Base-by-base conservation (phyloP, 1,139 yeast species). In the Taphrina flavorubra region DNA sequence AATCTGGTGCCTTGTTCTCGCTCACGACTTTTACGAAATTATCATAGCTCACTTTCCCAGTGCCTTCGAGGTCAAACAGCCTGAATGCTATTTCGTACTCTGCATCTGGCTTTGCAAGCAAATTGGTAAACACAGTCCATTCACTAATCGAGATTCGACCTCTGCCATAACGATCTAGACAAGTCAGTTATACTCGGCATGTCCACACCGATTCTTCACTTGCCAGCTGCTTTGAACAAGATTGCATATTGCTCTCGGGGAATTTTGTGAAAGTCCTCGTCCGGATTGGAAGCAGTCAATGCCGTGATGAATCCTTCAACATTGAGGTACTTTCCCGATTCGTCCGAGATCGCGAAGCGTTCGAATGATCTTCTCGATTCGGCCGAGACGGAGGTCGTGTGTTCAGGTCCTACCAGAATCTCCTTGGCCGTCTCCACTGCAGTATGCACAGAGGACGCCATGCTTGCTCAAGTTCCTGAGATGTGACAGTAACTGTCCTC, bases 1-100 rank as follows among this genome's bases (percentile, higher is more conserved):
- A 76, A 69, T 76, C 76, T 11, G 74, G 70, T 20, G 80, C 75
- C 69, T 76, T 76, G 75, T 80, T 74, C 62, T 74, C 74, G 73
- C 77, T 76, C 76, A 79, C 79, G 44, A 74, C 74, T 61, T 77
- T 75, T 46, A 79, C 81, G 71, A 81, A 81, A 72, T 79, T 77
- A 61, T 74, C 74, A 71, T 78, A 81, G 72, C 79, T 77, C 64
- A 81, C 81, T 65, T 74, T 74, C 60, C 83, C 83, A 44, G 75
- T 72, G 34, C 81, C 80, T 51, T 76, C 76, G 57, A 74, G 74
- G 73, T 81, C 82, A 69, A 81, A 81, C 60, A 81, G 77, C 18
- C 82, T 77, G 72, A 77, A 82, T 6, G 81, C 82, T 60, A 80
- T 83, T 69, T 81, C 83, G 72, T 77, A 72, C 76, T 78, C 69